phyloP scores from a whole-genome alignment of 2,329 filamentous ascomycete genomes.

The Magnaporthiopsis poae region DNA sequence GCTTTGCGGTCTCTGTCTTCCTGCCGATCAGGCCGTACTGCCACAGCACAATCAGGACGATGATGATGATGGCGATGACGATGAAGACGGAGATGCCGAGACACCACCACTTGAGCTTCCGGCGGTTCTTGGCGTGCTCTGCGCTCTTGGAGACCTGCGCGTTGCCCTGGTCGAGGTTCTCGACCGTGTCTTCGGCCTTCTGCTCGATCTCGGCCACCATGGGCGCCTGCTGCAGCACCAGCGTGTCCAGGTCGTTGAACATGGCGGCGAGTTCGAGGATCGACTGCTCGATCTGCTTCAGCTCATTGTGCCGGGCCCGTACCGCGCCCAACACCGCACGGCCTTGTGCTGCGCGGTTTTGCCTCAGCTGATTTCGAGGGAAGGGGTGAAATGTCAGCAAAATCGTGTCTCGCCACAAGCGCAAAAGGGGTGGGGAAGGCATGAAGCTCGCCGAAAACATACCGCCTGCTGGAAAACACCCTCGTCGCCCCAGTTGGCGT shows the following conservation, averaged over 20 bases:
- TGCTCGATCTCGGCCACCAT: constrained; percentile 52
- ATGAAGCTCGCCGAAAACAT: constrained; percentile 26
- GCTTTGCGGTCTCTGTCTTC: not conserved
- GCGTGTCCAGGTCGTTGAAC: constrained; percentile 65
- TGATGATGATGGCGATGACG: constrained; percentile 43
- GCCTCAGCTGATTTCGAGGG: constrained; percentile 47
- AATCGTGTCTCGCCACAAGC: not conserved
- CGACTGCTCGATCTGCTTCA: constrained; percentile 69
- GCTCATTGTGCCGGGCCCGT: constrained; percentile 72
- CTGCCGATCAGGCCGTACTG: not conserved
- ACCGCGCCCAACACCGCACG: constrained; percentile 66
- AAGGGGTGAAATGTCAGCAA: constrained; percentile 5
- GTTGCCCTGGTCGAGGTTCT: constrained; percentile 61
- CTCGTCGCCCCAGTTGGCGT: constrained; percentile 66
- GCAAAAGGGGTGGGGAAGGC: not conserved
- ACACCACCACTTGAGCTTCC: constrained; percentile 77
- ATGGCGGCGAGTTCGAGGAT: constrained; percentile 59
- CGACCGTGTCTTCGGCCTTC: constrained; percentile 55
- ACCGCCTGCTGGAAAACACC: constrained; percentile 76
- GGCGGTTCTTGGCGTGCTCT: constrained; percentile 52
- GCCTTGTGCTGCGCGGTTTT: constrained; percentile 65
- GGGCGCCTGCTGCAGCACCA: constrained; percentile 62
- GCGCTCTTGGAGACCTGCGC: constrained; percentile 60
- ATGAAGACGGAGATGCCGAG: constrained; percentile 51
- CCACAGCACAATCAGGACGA: constrained; percentile 32